These are phyloP conservation scores for Aspergillus avenaceus DNA, from an alignment of 495 filamentous ascomycete genomes.

Conservation along the genomic window DNA sequence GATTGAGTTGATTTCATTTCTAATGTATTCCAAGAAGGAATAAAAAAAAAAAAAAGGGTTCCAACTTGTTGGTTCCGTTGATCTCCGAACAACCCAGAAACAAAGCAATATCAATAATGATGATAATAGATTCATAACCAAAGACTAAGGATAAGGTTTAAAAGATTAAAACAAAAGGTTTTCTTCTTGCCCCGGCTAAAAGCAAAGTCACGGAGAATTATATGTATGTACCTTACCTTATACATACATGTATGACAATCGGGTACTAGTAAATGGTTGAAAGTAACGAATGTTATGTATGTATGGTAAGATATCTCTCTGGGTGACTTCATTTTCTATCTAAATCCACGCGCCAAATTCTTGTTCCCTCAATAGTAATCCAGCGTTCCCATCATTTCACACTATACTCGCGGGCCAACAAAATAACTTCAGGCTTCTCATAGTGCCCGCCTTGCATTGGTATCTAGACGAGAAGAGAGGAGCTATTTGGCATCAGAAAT, in stretches of 20 bases:
- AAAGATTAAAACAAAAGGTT: no score
- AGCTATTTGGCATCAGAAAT: slow-evolving; percentile 12
- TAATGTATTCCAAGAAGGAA: no score
- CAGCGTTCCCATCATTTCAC: no score
- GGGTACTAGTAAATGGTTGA: not conserved
- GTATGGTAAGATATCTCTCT: not conserved
- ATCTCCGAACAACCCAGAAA: slow-evolving; percentile 14
- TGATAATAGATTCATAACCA: no score
- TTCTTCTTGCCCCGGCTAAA: no score
- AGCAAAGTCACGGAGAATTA: no score
- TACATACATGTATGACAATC: not conserved
- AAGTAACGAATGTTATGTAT: not conserved
- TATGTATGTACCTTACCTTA: no score
- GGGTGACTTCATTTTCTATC: not conserved
- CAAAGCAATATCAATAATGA: slow-evolving; percentile 5
- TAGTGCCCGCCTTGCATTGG: not conserved
- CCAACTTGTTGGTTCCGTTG: slow-evolving; percentile 14
- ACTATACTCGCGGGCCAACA: no score
- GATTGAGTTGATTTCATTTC: no score
- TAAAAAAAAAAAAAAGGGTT: not conserved
- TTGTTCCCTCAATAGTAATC: not conserved
- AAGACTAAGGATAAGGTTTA: no score
- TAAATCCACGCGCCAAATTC: not conserved
- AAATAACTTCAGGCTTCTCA: not conserved
- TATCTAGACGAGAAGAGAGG: no score